Conservation (phyloP, 2,329 filamentous ascomycete genomes). For the Elsinoe batatas region DNA sequence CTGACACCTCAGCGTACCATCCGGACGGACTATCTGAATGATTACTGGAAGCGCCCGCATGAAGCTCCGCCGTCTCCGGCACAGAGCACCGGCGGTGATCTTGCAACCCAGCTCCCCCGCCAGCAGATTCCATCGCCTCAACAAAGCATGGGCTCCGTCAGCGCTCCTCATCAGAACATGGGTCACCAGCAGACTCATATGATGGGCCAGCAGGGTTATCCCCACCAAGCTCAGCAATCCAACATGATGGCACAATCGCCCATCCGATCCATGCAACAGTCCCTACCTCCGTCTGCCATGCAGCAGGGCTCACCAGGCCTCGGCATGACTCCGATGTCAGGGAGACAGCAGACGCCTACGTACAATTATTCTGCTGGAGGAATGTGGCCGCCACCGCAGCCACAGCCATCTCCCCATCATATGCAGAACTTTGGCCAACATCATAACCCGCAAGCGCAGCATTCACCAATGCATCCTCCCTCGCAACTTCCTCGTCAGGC, state of each 20-base stretch:
- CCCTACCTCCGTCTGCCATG: conserved; percentile 45
- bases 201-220: conserved; percentile 8
- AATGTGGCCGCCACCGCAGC: conserved; percentile 41
- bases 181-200: conserved; percentile 7
- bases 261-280: conserved; percentile 58
- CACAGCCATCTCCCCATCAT: conserved; percentile 36
- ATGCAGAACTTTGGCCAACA: conserved; percentile 30
- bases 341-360: conserved; percentile 34
- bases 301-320: conserved; percentile 56
- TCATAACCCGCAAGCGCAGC: conserved; percentile 37
- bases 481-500: conserved; percentile 38
- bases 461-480: conserved; percentile 40
- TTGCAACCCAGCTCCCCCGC: conserved; percentile 28
- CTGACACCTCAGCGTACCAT: conserved; percentile 71
- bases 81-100: conserved; percentile 30
- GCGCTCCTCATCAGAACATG: conserved; percentile 3
- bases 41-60: conserved; percentile 72
- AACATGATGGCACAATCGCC: conserved; percentile 46
- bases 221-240: background rate
- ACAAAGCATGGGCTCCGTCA: conserved; percentile 1
- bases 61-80: conserved; percentile 55
- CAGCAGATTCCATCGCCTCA: conserved; percentile 40
- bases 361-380: conserved; percentile 37
- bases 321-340: conserved; percentile 30
- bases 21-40: conserved; percentile 69